phyloP scores from a whole-genome alignment of 2,329 filamentous ascomycete species.

The Phialocephala subalpina region DNA sequence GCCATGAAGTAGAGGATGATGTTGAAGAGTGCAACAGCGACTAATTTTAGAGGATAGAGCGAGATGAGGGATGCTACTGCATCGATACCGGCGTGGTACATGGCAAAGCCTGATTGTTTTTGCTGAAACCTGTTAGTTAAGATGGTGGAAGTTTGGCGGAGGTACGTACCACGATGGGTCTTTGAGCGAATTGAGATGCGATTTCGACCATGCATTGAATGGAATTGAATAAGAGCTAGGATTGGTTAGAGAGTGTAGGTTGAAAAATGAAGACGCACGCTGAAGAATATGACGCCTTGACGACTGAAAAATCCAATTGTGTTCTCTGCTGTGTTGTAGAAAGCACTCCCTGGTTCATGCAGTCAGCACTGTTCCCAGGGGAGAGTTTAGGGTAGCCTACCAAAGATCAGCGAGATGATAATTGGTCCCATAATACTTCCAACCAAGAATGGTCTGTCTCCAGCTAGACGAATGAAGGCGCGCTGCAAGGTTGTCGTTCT shows the following conservation, averaged over 20 bases:
- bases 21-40: constrained; percentile 79
- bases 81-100: constrained; percentile 82
- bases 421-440: constrained; percentile 43
- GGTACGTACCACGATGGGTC: neutral
- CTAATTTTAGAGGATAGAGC: constrained; percentile 82
- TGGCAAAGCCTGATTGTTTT: constrained; percentile 6
- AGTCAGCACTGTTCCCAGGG: neutral
- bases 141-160: neutral
- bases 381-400: constrained; percentile 31
- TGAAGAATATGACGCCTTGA: constrained; percentile 67
- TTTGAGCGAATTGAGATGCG: neutral
- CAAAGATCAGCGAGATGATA: constrained; percentile 67
- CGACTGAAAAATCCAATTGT: constrained; percentile 63
- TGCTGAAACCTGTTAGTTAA: neutral
- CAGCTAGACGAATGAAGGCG: constrained; percentile 76
- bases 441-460: constrained; percentile 75
- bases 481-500: constrained; percentile 80
- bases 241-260: neutral
- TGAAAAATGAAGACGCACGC: constrained; percentile 67
- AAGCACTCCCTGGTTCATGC: constrained; percentile 52
- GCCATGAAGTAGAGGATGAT: constrained; percentile 85
- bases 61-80: constrained; percentile 84
- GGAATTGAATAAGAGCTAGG: neutral
- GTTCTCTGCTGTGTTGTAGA: constrained; percentile 62
- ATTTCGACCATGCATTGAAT: neutral